phyloP scores from a whole-genome alignment of 2,329 filamentous ascomycete genomes.

The Pseudopyrenochaeta lycopersici region DNA sequence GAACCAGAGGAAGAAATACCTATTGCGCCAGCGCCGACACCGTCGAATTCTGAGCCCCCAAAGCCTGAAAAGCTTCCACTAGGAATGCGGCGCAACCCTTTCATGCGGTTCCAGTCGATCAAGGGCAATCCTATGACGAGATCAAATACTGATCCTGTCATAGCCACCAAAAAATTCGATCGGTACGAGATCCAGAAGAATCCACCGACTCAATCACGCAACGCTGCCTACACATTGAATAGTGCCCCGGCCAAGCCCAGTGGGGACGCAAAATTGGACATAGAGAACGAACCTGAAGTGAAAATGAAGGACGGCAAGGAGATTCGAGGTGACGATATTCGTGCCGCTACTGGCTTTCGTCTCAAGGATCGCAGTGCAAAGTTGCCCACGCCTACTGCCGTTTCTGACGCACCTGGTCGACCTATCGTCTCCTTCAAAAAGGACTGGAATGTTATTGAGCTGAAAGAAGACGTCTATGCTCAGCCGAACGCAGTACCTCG shows the following conservation, averaged over 20 bases:
- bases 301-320: constrained; percentile 81
- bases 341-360: constrained; percentile 87
- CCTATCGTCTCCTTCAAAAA: constrained; percentile 97
- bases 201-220: constrained; percentile 81
- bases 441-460: constrained; percentile 80
- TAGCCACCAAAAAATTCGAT: constrained; percentile 54
- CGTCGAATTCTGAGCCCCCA: constrained; percentile 40
- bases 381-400: constrained; percentile 86
- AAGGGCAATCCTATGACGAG: constrained; percentile 55
- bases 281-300: constrained; percentile 44
- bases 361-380: constrained; percentile 86
- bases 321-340: constrained; percentile 85
- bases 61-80: constrained; percentile 54
- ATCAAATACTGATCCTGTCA: constrained; percentile 56
- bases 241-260: constrained; percentile 41
- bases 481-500: constrained; percentile 28
- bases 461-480: constrained; percentile 62
- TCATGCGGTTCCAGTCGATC: constrained; percentile 68
- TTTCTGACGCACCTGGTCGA: constrained; percentile 88
- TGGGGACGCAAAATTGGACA: constrained; percentile 35
- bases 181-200: constrained; percentile 83
- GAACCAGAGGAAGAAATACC: constrained; percentile 70
- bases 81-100: constrained; percentile 69
- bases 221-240: constrained; percentile 82
- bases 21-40: constrained; percentile 34